phyloP scores from a whole-genome alignment of 148 eudicot genomes.

The Rhododendron griersonianum region DNA sequence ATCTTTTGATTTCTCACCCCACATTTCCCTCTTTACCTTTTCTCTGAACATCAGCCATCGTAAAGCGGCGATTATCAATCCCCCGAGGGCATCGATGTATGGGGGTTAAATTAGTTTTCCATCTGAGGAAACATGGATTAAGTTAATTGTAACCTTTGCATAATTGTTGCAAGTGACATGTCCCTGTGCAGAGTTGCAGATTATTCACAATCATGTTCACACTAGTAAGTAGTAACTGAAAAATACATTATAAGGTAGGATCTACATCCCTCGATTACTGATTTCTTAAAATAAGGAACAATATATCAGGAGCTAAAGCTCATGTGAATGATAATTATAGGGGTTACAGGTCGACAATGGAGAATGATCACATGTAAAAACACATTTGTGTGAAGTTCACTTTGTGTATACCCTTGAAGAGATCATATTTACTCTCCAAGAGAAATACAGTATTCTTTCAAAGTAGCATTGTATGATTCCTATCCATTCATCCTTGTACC shows the following conservation, averaged over 20 bases:
- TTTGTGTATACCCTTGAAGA: background rate
- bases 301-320: background rate
- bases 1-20: background rate
- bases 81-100: background rate
- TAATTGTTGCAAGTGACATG: background rate
- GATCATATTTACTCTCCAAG: background rate
- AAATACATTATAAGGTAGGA: background rate
- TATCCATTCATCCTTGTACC: background rate
- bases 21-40: background rate
- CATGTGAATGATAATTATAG: background rate
- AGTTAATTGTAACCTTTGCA: background rate
- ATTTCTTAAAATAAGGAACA: background rate
- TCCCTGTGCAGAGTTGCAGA: background rate
- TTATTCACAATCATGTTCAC: background rate
- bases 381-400: background rate
- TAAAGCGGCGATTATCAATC: background rate
- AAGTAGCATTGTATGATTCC: background rate
- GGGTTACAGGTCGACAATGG: background rate
- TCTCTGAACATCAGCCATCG: background rate
- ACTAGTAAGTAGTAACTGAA: background rate
- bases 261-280: background rate
- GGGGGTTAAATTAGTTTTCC: background rate
- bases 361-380: background rate
- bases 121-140: background rate
- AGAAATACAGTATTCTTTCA: background rate